Evolutionary conservation across 2,329 filamentous ascomycete genomes (phyloP).

Genomic region (Elsinoe australis): DNA sequence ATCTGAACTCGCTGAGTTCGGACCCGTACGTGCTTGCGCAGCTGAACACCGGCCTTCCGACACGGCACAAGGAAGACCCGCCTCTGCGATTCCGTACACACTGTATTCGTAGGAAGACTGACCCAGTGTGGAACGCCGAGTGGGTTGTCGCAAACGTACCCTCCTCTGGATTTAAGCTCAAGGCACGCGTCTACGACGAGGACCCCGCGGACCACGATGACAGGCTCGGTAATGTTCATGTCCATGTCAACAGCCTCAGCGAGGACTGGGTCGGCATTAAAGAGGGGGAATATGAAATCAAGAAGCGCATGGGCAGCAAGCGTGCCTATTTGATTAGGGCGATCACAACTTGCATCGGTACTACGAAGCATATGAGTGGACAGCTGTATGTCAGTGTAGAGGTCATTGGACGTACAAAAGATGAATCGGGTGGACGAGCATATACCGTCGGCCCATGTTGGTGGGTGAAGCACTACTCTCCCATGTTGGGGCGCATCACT

Average conservation of each 20-base stretch:
- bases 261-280: constrained; percentile 63
- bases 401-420: constrained; percentile 66
- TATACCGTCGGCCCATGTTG: constrained; percentile 72
- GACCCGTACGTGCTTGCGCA: constrained; percentile 78
- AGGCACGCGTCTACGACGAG: constrained; percentile 83
- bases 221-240: constrained; percentile 74
- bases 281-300: constrained; percentile 59
- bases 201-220: constrained; percentile 82
- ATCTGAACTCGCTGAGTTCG: constrained; percentile 67
- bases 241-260: constrained; percentile 53
- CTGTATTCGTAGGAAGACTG: constrained; percentile 62
- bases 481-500: constrained; percentile 74
- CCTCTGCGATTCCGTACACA: constrained; percentile 64
- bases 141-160: constrained; percentile 89
- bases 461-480: constrained; percentile 80
- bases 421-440: constrained; percentile 53
- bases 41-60: constrained; percentile 61
- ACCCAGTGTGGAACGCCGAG: constrained; percentile 73
- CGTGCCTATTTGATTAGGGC: constrained; percentile 71
- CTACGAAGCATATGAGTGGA: constrained; percentile 60
- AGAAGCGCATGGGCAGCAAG: constrained; percentile 81
- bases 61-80: constrained; percentile 79
- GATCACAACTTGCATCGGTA: constrained; percentile 55
- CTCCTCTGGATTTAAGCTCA: constrained; percentile 69
- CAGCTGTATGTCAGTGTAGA: constrained; percentile 65